A percentile compares a stretch with the other conserved stretches of the same genome.
Evolutionary conservation across 352 stramenopile genomes (phyloP).

Genomic region (Aphanomyces cochlioides): DNA sequence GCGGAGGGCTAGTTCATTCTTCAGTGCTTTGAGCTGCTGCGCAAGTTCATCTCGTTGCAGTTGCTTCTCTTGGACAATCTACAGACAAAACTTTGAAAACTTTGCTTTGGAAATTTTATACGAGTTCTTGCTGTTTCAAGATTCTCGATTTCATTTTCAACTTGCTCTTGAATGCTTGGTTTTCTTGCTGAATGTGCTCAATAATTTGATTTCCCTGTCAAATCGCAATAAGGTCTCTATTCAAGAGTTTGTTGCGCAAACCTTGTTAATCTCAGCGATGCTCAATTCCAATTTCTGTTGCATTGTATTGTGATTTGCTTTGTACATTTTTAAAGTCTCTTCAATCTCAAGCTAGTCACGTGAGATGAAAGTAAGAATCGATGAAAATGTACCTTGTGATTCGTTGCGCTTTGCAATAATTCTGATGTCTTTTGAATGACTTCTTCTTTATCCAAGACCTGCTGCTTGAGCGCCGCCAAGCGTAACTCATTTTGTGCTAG

Average conservation of each 20-base stretch:
- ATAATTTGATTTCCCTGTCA: constrained; percentile 86
- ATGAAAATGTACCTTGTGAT: constrained; percentile 24
- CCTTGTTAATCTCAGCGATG: constrained; percentile 90
- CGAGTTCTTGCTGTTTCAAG: constrained; percentile 85
- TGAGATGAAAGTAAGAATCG: background rate
- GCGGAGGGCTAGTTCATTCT: constrained; percentile 65
- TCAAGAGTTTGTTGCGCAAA: too few species aligned
- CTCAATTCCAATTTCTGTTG: constrained; percentile 87
- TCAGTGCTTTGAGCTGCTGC: constrained; percentile 55
- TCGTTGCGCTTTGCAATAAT: constrained; percentile 5
- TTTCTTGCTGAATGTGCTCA: constrained; percentile 83
- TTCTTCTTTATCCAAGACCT: constrained; percentile 40
- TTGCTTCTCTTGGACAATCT: constrained; percentile 78
- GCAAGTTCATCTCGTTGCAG: constrained; percentile 59
- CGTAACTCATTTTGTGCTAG: constrained; percentile 75
- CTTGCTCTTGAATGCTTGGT: constrained; percentile 66
- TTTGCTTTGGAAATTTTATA: constrained; percentile 15
- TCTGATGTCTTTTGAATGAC: constrained; percentile 21
- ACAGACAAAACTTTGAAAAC: background rate
- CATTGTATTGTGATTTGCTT: constrained; percentile 73
- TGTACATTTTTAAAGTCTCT: constrained; percentile 84
- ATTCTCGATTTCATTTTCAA: constrained; percentile 87
- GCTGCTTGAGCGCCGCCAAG: constrained; percentile 60
- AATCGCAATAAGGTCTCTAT: background rate
- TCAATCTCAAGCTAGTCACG: constrained; percentile 60